phyloP scores from a whole-genome alignment of 805 yeast genomes.

The Wickerhamiella shivajii region DNA sequence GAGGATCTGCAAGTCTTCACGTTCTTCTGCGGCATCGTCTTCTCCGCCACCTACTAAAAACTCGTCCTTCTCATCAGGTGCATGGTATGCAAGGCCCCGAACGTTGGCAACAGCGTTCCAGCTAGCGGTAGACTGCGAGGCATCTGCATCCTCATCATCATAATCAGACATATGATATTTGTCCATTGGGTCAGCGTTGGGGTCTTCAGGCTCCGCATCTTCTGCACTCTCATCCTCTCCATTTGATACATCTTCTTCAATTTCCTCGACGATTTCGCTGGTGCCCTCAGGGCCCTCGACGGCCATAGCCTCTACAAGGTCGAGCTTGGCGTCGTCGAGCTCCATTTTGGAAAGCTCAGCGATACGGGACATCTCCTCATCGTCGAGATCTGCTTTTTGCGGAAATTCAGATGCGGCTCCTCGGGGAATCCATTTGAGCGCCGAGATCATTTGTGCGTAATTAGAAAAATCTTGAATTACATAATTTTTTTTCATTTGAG shows the following conservation, averaged over 20 bases:
- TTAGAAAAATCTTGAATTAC: too few species aligned
- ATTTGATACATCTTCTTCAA: conserved; percentile 7
- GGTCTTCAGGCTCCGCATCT: neutral
- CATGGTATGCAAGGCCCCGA: conserved; percentile 28
- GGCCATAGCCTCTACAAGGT: conserved; percentile 36
- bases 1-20: conserved; percentile 68
- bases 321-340: conserved; percentile 60
- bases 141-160: conserved; percentile 39
- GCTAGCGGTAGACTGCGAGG: conserved; percentile 24
- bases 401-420: conserved; percentile 93
- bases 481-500: too few species aligned
- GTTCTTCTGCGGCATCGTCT: conserved; percentile 58
- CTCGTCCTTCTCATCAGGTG: conserved; percentile 37
- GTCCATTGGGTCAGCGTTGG: conserved; percentile 18
- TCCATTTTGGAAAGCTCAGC: conserved; percentile 72
- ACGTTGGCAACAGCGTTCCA: conserved; percentile 31
- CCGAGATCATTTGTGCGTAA: conserved; percentile 49
- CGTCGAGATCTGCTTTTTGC: conserved; percentile 72
- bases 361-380: conserved; percentile 85
- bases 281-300: conserved; percentile 9
- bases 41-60: conserved; percentile 39
- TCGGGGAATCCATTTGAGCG: conserved; percentile 91
- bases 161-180: conserved; percentile 26
- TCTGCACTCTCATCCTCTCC: conserved; percentile 1
- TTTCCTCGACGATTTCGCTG: conserved; percentile 11